phyloP scores from a whole-genome alignment of 371 early-diverging fungal species.

The Rhizopus sp. region DNA sequence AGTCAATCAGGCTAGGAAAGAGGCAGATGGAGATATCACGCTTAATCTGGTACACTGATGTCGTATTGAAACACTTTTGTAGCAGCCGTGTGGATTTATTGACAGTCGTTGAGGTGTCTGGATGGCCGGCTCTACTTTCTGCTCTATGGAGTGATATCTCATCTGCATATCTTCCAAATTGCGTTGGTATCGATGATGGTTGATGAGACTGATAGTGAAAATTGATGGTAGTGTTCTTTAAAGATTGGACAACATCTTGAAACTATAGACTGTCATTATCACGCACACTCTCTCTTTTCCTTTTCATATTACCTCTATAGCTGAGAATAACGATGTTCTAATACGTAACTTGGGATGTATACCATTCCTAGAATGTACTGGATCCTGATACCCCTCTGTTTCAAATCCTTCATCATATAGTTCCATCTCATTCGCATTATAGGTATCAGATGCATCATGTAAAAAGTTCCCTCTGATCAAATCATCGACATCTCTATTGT shows the following conservation, averaged over 20 bases:
- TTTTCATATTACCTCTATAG: slow-evolving; percentile 37
- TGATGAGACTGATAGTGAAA: slow-evolving; percentile 1
- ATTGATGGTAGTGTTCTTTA: slow-evolving; percentile 30
- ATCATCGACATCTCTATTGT: slow-evolving; percentile 40
- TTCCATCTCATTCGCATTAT: slow-evolving; percentile 37
- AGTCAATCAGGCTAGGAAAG: slow-evolving; percentile 59
- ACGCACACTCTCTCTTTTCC: neutral
- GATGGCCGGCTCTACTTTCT: slow-evolving; percentile 12
- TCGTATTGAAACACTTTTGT: slow-evolving; percentile 7
- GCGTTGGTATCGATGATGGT: neutral
- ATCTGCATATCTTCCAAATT: slow-evolving; percentile 17
- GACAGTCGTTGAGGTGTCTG: neutral
- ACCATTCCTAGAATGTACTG: slow-evolving; percentile 21
- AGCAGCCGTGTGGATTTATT: neutral
- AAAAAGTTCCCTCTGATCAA: slow-evolving; percentile 38
- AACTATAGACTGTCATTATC: slow-evolving; percentile 31
- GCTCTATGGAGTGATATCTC: slow-evolving; percentile 21
- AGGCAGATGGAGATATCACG: slow-evolving; percentile 26
- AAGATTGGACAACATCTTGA: slow-evolving; percentile 53
- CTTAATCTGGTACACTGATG: slow-evolving; percentile 2
- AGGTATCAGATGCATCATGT: slow-evolving; percentile 21
- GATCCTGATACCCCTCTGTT: slow-evolving; percentile 44
- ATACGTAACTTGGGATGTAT: slow-evolving; percentile 42
- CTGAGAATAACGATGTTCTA: slow-evolving; percentile 48
- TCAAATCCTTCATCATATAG: slow-evolving; percentile 51